Evolutionary conservation across 78 protist species (phyloP), one percentile per base, ranked within the genome.

Genomic region (Creolimax fragrantissima): DNA sequence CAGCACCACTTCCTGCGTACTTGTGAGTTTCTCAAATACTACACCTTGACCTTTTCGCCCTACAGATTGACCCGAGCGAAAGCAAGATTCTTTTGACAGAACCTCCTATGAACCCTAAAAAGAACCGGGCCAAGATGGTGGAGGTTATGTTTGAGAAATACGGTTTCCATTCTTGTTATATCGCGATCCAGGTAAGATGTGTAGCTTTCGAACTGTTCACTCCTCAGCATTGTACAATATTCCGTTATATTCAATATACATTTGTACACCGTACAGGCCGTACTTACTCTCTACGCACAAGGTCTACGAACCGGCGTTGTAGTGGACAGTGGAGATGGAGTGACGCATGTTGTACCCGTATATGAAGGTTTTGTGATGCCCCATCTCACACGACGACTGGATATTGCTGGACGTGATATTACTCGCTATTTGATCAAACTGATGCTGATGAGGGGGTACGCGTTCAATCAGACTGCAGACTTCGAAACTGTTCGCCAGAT

Each of bases 321-420:
- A 41, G 97, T 99, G 84, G 99, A 99, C 94, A 88, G 96, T 4
- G 99, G 99, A 35, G 99, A 98, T 74, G 99, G 99, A n/a, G 99
- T 99, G 2, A 98, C 99, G 5, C 99, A 99, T 95, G 92, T 98
- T 45, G 96, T 99, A 3, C 99, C 99, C 35, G 99, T 99, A 11
- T 99, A 90, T 94, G 99, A 99, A 37, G 99, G 99, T 44, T 95
- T 85, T 44, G 88, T 95, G 6, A 92, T 98, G 6, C 98, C 98
- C 66, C 97, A 98, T 83, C 89, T 93, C 35, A 95, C 95, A 39
- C 91, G 95, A 43, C 96, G 99, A 4, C 93, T 99, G 42, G 98
- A 99, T 92, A 83, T 99, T 2, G 99, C 99, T 3, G 99, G 99
- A 7, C 96, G 98, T 43, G 95, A 97, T 92, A 44, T 98, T 4